phyloP scores from a whole-genome alignment of 495 filamentous ascomycete species.

The Penicillium cinerascens region DNA sequence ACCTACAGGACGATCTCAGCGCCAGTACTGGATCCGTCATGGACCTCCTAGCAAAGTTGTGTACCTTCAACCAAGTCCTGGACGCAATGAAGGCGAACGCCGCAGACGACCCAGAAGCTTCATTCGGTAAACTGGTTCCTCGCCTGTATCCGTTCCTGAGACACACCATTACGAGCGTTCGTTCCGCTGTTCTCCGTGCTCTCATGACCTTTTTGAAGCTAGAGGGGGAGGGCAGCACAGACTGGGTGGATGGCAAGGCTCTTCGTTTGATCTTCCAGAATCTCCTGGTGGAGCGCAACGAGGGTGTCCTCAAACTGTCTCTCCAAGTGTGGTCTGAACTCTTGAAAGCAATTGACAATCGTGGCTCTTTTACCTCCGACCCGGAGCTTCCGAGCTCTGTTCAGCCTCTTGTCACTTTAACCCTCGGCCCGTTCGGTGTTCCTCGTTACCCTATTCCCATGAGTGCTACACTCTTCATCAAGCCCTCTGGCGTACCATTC shows the following conservation, averaged over 20 bases:
- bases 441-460: conserved; percentile 85
- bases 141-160: conserved; percentile 93
- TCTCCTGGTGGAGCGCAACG: conserved; percentile 86
- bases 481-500: conserved; percentile 87
- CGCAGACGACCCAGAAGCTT: conserved; percentile 72
- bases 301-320: conserved; percentile 72
- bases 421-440: conserved; percentile 86
- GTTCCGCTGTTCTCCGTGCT: conserved; percentile 87
- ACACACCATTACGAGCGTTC: conserved; percentile 94
- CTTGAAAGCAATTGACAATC: conserved; percentile 58
- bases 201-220: conserved; percentile 89
- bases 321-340: conserved; percentile 83
- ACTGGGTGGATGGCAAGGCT: conserved; percentile 88
- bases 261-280: conserved; percentile 92
- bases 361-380: conserved; percentile 60
- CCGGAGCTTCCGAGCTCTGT: conserved; percentile 59
- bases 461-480: conserved; percentile 82
- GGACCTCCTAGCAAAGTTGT: conserved; percentile 93
- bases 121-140: conserved; percentile 88
- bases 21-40: conserved; percentile 97
- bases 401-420: conserved; percentile 71
- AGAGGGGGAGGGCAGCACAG: conserved; percentile 74
- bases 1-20: conserved; percentile 91
- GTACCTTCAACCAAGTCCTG: conserved; percentile 88
- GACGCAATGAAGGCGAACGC: conserved; percentile 93